These are phyloP conservation scores for Wickerhamiella siamensis DNA, from an alignment of 805 yeast species.

Conservation along the genomic window DNA sequence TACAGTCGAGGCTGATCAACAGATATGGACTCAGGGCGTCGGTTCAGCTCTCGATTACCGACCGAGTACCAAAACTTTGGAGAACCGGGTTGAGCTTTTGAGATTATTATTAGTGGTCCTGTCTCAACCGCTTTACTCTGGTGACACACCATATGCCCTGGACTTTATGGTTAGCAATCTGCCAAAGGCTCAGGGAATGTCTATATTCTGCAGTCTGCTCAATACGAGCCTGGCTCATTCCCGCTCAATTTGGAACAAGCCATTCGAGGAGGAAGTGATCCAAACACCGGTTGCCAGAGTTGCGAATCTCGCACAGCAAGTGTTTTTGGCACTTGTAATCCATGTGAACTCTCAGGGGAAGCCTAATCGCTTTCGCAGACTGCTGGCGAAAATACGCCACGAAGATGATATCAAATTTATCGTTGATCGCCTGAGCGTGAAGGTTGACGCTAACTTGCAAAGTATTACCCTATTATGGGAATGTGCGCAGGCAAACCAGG, in stretches of 20 bases:
- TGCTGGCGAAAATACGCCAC: conserved; percentile 24
- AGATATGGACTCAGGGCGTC: conserved; percentile 72
- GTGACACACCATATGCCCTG: conserved; percentile 39
- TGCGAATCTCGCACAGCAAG: conserved; percentile 44
- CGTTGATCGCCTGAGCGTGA: conserved; percentile 16
- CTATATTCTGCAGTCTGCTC: conserved; percentile 50
- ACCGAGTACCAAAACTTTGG: conserved; percentile 34
- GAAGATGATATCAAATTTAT: conserved; percentile 25
- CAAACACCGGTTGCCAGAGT: conserved; percentile 23
- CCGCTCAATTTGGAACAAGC: conserved; percentile 23
- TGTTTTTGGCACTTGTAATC: conserved; percentile 44
- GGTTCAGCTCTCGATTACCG: conserved; percentile 30
- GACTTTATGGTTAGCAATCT: conserved; percentile 44
- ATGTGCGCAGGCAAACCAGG: conserved; percentile 54
- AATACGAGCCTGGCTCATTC: conserved; percentile 36
- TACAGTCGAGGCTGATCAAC: conserved; percentile 26
- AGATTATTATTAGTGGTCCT: conserved; percentile 45
- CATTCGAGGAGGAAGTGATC: conserved; percentile 21
- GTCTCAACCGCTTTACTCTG: conserved; percentile 45
- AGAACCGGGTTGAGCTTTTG: conserved; percentile 54
- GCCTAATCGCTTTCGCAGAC: conserved; percentile 22
- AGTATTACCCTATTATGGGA: conserved; percentile 60
- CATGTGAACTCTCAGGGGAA: conserved; percentile 41
- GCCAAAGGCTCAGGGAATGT: conserved; percentile 36
- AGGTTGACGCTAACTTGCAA: conserved; percentile 30